Evolutionary conservation across 257 asterid genomes (phyloP).

Genomic region (Nicotiana paniculata): DNA sequence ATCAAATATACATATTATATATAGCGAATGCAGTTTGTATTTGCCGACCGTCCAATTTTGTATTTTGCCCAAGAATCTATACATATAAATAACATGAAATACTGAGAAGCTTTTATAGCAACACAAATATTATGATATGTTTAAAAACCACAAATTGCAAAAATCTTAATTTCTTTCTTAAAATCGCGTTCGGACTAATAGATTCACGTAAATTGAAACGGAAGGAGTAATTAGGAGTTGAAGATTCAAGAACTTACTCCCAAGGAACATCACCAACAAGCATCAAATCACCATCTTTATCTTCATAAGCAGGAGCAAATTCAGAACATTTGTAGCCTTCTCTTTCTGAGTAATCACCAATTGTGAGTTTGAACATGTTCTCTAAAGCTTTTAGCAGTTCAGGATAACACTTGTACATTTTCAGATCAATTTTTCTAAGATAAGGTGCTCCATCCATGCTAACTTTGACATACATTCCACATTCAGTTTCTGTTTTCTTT

Average conservation of each 20-base stretch:
- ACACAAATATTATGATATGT: too few species aligned
- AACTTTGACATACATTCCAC: slow-evolving; percentile 51
- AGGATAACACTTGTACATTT: slow-evolving; percentile 36
- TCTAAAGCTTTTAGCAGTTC: slow-evolving; percentile 52
- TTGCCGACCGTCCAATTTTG: too few species aligned
- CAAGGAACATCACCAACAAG: slow-evolving; percentile 73
- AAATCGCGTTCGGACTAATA: too few species aligned
- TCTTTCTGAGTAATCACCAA: slow-evolving; percentile 60
- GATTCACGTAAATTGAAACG: too few species aligned
- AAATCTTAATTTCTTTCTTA: too few species aligned
- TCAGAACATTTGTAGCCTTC: slow-evolving; percentile 60
- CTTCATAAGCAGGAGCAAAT: slow-evolving; percentile 61
- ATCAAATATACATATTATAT: neutral
- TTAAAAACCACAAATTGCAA: too few species aligned
- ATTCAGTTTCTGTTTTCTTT: slow-evolving; percentile 42
- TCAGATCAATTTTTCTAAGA: slow-evolving; percentile 62
- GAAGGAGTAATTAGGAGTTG: neutral
- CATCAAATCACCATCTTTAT: slow-evolving; percentile 69
- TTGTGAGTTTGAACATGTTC: slow-evolving; percentile 49
- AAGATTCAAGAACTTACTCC: slow-evolving; percentile 36
- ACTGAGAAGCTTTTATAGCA: too few species aligned
- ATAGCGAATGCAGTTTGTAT: too few species aligned
- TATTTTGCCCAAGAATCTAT: too few species aligned
- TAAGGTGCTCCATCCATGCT: slow-evolving; percentile 78
- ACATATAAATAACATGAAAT: too few species aligned